Percentiles rank a stretch among this genome's conserved stretches.
Conservation (phyloP, 1,284 basidiomycete species). For the Boletus sp. region DNA sequence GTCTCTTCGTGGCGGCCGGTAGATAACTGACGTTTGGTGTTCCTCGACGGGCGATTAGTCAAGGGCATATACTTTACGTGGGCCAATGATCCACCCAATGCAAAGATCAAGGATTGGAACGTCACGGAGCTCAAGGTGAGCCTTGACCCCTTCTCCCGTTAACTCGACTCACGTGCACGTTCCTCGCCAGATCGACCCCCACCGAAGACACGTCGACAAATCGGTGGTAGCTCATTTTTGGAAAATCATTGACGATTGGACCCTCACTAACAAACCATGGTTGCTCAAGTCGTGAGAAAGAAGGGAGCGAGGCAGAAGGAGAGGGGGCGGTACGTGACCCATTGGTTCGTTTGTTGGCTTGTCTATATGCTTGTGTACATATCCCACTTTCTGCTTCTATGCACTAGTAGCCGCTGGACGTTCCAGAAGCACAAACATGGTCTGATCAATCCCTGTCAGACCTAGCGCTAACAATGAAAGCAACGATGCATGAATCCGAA, state of each 20-base stretch:
- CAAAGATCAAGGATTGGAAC: conserved; percentile 94
- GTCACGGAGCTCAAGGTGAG: conserved; percentile 87
- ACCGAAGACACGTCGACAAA: conserved; percentile 92
- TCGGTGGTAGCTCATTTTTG: conserved; percentile 94
- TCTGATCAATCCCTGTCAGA: neutral
- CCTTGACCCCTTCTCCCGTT: neutral
- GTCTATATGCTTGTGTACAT: neutral
- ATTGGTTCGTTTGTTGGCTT: neutral
- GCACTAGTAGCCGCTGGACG: too few relatives aligned
- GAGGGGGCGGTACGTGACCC: neutral
- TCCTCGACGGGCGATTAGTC: conserved; percentile 46
- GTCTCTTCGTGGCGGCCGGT: conserved; percentile 22
- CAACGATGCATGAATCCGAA: neutral
- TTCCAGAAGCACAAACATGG: neutral
- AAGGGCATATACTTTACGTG: conserved; percentile 93
- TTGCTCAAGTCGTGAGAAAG: conserved; percentile 44
- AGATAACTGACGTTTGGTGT: neutral
- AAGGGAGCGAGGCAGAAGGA: neutral
- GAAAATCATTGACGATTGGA: conserved; percentile 89
- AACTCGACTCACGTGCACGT: neutral
- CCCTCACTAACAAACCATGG: conserved; percentile 74
- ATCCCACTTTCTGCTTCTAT: neutral
- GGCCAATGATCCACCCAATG: conserved; percentile 87
- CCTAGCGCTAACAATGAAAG: neutral
- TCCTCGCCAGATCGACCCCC: conserved; percentile 74